These are phyloP conservation scores for Sclerotinia subarctica DNA, from an alignment of 2,329 filamentous ascomycete genomes.

Conservation along the genomic window DNA sequence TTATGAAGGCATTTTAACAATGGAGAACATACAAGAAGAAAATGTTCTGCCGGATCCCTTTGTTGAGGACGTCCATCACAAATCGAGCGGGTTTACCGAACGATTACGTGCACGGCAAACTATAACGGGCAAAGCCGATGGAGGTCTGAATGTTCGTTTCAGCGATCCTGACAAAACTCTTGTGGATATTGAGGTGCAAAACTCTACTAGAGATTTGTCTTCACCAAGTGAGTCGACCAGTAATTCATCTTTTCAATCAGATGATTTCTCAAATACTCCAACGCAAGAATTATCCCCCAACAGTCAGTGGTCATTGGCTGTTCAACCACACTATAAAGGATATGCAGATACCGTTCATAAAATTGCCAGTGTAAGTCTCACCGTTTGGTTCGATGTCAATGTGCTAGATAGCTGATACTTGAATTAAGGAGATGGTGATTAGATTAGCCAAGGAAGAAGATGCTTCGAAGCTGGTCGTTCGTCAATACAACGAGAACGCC, in stretches of 20 bases:
- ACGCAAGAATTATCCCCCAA: conserved; percentile 21
- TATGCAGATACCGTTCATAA: conserved; percentile 31
- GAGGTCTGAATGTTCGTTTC: conserved; percentile 3
- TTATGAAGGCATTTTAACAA: conserved; percentile 31
- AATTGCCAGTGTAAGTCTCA: conserved; percentile 36
- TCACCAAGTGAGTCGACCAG: conserved; percentile 15
- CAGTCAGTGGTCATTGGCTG: conserved; percentile 33
- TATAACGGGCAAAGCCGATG: neutral
- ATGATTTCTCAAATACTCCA: conserved; percentile 24
- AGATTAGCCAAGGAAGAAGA: conserved; percentile 35
- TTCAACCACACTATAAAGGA: conserved; percentile 36
- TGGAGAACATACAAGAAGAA: conserved; percentile 28
- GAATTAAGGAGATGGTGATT: conserved; percentile 35
- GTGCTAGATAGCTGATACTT: conserved; percentile 25
- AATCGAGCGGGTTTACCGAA: conserved; percentile 28
- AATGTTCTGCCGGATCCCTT: conserved; percentile 33
- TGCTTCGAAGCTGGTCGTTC: conserved; percentile 32
- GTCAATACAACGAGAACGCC: conserved; percentile 36
- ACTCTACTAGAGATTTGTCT: neutral
- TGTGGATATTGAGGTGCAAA: conserved; percentile 18
- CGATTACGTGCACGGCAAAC: conserved; percentile 24
- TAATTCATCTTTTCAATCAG: conserved; percentile 8
- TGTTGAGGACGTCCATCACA: conserved; percentile 21
- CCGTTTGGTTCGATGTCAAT: neutral
- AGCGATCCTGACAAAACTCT: conserved; percentile 27